Base-by-base conservation (phyloP, 805 yeast genomes). In the Candida maltosa region DNA sequence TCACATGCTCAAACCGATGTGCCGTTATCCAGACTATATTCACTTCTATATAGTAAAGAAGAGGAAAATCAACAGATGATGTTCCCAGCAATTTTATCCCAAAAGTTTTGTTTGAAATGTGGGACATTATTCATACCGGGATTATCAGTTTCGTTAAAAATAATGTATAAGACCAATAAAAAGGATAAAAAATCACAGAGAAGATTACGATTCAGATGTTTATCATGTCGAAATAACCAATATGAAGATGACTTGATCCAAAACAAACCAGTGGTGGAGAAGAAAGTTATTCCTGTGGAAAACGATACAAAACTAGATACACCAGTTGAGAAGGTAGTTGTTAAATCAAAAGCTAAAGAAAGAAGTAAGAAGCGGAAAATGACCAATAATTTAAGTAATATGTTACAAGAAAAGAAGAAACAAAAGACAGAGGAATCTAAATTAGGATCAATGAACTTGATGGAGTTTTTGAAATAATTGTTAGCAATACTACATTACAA, bases 301-400 rank as follows among this genome's bases (percentile, higher is more conserved):
- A 28, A 28, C 9, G 30, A 28, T 10, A 11, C 30, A 7, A 28
- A 28, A 21, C 17, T 17, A 7, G 29, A 26, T 16, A 26, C 12
- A 12, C 12, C 12, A 18, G 16, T 10, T 6, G 17, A 26, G 16
- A 11, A 5, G 16, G 16, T 26, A 11, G 16, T 14, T 5, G 17
- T 17, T 7, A 25, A 36, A 14, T 5, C 17, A 32, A 32, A 36
- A 20, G 60, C 67, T 1, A 69, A 63, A 43, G 62, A 61, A 16
- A 53, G 74, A 30, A 59, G 69, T 12, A 75, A 72, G 48, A 74
- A 71, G 53, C 56, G 75, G 30, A 74, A 70, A 49, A 59, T 59
- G 47, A 12, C 19, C 11, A 70, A 62, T 38, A 62, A 69, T 14
- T 52, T 75, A 17, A 53, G 67, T 3, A 64, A 54, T 37, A 46